Evolutionary conservation across 371 early-diverging fungal species (phyloP).

Genomic region (Syncephalastrum contaminatum): DNA sequence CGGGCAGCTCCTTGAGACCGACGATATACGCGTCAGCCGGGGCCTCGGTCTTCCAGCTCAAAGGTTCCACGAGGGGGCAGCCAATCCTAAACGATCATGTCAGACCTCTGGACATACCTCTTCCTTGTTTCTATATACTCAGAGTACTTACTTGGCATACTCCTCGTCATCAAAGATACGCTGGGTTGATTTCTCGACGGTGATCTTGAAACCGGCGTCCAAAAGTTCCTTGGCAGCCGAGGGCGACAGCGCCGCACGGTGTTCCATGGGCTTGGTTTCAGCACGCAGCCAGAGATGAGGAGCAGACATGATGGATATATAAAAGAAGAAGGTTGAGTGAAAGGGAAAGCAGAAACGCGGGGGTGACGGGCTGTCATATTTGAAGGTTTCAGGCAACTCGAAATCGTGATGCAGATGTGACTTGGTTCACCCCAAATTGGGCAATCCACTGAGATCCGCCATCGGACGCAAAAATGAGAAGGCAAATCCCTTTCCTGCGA

Average conservation of each 20-base stretch:
- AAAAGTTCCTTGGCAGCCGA: constrained; percentile 74
- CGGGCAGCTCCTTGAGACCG: constrained; percentile 97
- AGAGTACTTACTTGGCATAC: constrained; percentile 68
- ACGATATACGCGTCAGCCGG: constrained; percentile 88
- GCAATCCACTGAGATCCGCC: too few species aligned
- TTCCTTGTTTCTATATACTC: constrained; percentile 1
- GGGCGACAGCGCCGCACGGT: constrained; percentile 93
- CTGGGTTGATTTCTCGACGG: constrained; percentile 81
- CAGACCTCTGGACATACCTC: background rate
- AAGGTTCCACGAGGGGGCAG: constrained; percentile 74
- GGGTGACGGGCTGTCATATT: too few species aligned
- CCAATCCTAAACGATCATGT: constrained; percentile 58
- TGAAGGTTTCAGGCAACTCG: too few species aligned
- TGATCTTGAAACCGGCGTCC: constrained; percentile 82
- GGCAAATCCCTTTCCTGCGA: too few species aligned
- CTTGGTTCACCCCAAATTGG: too few species aligned
- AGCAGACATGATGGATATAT: constrained; percentile 9
- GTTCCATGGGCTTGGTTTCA: constrained; percentile 96
- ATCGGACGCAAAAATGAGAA: too few species aligned
- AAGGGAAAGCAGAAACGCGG: background rate
- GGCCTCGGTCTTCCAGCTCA: constrained; percentile 84
- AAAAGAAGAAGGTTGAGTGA: background rate
- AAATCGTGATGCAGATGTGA: too few species aligned
- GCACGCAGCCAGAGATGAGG: constrained; percentile 95
- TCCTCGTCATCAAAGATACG: constrained; percentile 91